Percentiles rank a stretch among this genome's conserved stretches.
Evolutionary conservation across 2,329 filamentous ascomycete species (phyloP).

Genomic region (Aspergillus sergii): DNA sequence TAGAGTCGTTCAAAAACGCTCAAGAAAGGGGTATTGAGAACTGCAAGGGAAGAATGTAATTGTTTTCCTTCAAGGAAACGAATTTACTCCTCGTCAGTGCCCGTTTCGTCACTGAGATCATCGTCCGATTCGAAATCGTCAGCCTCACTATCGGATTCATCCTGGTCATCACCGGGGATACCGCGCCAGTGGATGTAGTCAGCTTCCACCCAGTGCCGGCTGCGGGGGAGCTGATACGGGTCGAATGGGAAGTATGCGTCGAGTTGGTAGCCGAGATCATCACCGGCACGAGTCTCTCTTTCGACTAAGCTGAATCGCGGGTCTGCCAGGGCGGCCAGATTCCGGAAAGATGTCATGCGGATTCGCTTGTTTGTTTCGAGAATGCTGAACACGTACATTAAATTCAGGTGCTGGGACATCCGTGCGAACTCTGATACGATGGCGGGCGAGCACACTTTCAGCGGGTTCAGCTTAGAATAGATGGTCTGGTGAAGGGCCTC

Average conservation of each 20-base stretch:
- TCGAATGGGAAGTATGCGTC: conserved; percentile 98
- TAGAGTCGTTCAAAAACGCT: not conserved
- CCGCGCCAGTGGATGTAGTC: conserved; percentile 82
- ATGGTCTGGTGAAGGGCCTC: conserved; percentile 76
- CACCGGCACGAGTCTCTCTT: conserved; percentile 60
- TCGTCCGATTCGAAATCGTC: conserved; percentile 36
- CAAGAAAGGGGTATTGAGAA: conserved; percentile 2
- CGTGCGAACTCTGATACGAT: conserved; percentile 93
- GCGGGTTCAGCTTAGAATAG: conserved; percentile 85
- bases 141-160: conserved; percentile 49
- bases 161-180: conserved; percentile 66
- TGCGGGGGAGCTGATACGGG: conserved; percentile 86
- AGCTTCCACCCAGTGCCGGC: conserved; percentile 81
- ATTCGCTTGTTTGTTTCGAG: conserved; percentile 92
- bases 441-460: conserved; percentile 88
- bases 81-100: conserved; percentile 44
- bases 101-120: conserved; percentile 45
- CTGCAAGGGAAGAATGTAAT: not conserved
- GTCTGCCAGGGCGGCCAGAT: conserved; percentile 39
- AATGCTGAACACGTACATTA: conserved; percentile 86
- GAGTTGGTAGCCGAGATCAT: conserved; percentile 79
- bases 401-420: conserved; percentile 79
- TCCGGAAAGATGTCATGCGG: conserved; percentile 69
- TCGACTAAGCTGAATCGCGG: conserved; percentile 48
- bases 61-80: not conserved